Percentiles rank a stretch among this genome's conserved stretches.
phyloP scores from a whole-genome alignment of 768 basidiomycete genomes.

The Suillus brevipes region DNA sequence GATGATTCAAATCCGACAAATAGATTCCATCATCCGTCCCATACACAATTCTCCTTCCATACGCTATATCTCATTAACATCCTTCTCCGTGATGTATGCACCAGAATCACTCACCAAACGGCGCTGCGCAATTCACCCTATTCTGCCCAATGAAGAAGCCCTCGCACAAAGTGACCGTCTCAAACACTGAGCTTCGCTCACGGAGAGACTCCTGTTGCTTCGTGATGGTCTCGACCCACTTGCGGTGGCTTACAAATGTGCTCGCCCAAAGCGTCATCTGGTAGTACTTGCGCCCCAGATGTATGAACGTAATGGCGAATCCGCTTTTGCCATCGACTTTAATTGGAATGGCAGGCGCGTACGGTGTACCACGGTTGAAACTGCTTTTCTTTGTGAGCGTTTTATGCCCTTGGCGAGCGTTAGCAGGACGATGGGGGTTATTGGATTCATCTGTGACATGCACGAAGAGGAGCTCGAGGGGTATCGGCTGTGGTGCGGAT shows the following conservation, averaged over 20 bases:
- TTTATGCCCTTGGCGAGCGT: conserved; percentile 41
- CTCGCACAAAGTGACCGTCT: conserved; percentile 80
- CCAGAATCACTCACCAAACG: conserved; percentile 64
- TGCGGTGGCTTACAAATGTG: conserved; percentile 80
- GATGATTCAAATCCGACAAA: conserved; percentile 81
- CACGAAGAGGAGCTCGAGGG: conserved; percentile 87
- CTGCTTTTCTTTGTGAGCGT: conserved; percentile 47
- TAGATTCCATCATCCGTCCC: conserved; percentile 99
- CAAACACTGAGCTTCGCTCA: conserved; percentile 85
- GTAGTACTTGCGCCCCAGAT: conserved; percentile 92
- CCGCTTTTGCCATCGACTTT: conserved; percentile 74
- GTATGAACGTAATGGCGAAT: conserved; percentile 89
- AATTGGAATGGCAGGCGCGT: conserved; percentile 51
- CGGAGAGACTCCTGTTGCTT: conserved; percentile 87
- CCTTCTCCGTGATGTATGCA: neutral
- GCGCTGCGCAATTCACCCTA: conserved; percentile 90
- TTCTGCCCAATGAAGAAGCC: conserved; percentile 85
- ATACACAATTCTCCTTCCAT: conserved; percentile 84
- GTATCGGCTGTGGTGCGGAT: conserved; percentile 71
- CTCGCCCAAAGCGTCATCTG: conserved; percentile 89
- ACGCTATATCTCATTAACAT: conserved; percentile 46
- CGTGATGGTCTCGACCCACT: conserved; percentile 91
- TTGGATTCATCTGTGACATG: conserved; percentile 69
- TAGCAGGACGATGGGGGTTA: conserved; percentile 33
- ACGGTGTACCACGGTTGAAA: conserved; percentile 39